These are phyloP conservation scores for Russula virescens DNA, from an alignment of 768 basidiomycete species.

Conservation along the genomic window DNA sequence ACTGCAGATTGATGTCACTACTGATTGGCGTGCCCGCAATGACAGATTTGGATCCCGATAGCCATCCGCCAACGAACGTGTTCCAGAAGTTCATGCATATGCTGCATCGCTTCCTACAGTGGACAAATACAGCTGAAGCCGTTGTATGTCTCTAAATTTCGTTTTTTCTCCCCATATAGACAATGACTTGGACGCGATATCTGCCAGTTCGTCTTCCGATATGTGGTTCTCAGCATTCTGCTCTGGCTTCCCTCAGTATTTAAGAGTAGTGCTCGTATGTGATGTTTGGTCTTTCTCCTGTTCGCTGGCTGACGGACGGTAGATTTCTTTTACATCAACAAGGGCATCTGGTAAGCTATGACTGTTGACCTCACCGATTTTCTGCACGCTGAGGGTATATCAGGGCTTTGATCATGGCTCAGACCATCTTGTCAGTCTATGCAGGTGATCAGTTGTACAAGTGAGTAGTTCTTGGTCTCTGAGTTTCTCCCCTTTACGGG, in stretches of 20 bases:
- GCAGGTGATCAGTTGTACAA: constrained; percentile 53
- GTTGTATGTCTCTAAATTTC: constrained; percentile 29
- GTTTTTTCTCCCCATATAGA: background rate
- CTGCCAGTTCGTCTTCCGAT: constrained; percentile 45
- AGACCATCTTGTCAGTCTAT: constrained; percentile 51
- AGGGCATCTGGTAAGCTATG: constrained; percentile 40
- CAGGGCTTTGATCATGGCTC: constrained; percentile 56
- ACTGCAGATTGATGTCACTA: background rate
- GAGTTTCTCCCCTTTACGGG: background rate
- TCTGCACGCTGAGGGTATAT: background rate
- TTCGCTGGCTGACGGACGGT: constrained; percentile 4
- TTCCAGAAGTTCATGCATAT: constrained; percentile 38
- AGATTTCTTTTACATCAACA: constrained; percentile 42
- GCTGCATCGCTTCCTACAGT: constrained; percentile 35
- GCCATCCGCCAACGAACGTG: constrained; percentile 39
- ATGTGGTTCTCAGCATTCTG: constrained; percentile 42
- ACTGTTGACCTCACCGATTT: background rate
- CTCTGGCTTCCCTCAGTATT: constrained; percentile 49
- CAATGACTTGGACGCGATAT: constrained; percentile 4
- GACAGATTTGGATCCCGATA: constrained; percentile 43
- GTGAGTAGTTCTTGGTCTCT: constrained; percentile 26
- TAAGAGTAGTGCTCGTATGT: constrained; percentile 39
- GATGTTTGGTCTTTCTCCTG: background rate
- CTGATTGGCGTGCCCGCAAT: constrained; percentile 2
- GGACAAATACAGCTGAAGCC: constrained; percentile 39